Evolutionary conservation across 768 basidiomycete species (phyloP).

Genomic region (Suillus brevipes): DNA sequence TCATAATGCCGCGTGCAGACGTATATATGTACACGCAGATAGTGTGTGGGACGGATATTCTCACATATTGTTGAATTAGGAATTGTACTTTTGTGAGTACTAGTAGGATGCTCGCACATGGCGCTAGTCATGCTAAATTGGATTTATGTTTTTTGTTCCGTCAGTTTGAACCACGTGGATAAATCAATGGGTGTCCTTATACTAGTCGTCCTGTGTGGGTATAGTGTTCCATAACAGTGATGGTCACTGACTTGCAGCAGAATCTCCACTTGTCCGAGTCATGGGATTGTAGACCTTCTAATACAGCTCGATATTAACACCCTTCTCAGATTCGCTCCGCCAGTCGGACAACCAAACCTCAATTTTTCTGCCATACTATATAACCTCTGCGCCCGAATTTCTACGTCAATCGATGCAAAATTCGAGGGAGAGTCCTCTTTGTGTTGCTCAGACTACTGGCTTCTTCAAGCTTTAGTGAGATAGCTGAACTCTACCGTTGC

Average conservation of each 20-base stretch:
- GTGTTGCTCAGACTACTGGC: no score
- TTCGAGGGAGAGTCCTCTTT: neutral
- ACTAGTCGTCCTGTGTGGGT: no score
- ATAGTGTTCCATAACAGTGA: no score
- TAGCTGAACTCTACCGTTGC: neutral
- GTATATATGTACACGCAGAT: neutral
- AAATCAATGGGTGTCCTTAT: neutral
- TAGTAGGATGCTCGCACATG: neutral
- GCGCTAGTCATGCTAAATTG: neutral
- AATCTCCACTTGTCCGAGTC: no score
- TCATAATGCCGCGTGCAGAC: neutral
- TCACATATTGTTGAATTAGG: neutral
- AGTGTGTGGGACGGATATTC: neutral
- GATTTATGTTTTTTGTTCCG: neutral
- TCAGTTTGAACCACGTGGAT: neutral
- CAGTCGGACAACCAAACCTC: no score
- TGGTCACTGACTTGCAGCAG: no score
- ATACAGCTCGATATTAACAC: no score
- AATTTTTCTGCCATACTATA: neutral
- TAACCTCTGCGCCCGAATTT: neutral
- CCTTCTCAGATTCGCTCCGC: no score
- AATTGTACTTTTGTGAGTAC: neutral
- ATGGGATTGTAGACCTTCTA: no score
- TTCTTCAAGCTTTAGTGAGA: neutral
- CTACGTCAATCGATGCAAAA: neutral